phyloP scores from a whole-genome alignment of 148 eudicot species.

The Tetragonia tetragonoides region DNA sequence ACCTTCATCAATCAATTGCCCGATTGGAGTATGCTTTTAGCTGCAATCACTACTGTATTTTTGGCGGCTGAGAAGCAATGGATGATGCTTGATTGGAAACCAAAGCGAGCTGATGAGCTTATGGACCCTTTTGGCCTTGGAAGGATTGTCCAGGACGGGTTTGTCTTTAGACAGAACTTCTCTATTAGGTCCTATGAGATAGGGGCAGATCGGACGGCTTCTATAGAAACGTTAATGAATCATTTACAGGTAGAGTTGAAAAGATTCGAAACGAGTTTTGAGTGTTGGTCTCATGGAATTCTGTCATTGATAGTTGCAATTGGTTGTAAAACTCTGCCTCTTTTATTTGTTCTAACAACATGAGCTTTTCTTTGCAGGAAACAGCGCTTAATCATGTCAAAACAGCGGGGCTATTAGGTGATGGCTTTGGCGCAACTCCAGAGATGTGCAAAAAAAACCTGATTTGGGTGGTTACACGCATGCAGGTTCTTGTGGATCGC shows the following conservation, averaged over 20 bases:
- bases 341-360: neutral
- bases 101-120: conserved; percentile 78
- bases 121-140: conserved; percentile 86
- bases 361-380: conserved; percentile 55
- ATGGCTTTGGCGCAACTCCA: conserved; percentile 98
- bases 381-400: conserved; percentile 94
- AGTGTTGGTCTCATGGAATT: neutral
- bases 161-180: conserved; percentile 87
- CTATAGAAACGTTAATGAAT: conserved; percentile 97
- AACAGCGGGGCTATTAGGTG: conserved; percentile 71
- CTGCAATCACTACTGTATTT: conserved; percentile 91
- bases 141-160: conserved; percentile 75
- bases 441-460: conserved; percentile 89
- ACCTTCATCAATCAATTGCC: conserved; percentile 94
- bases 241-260: conserved; percentile 75
- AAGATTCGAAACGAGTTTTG: neutral
- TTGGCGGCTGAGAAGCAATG: conserved; percentile 99
- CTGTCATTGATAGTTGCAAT: neutral
- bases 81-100: conserved; percentile 99
- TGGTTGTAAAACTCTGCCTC: neutral
- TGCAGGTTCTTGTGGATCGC: conserved; percentile 86
- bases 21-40: conserved; percentile 99
- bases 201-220: conserved; percentile 93
- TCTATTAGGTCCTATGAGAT: conserved; percentile 93
- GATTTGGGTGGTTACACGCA: conserved; percentile 91